Conservation (phyloP, 257 asterid genomes). For the Solanum peruvianum region DNA sequence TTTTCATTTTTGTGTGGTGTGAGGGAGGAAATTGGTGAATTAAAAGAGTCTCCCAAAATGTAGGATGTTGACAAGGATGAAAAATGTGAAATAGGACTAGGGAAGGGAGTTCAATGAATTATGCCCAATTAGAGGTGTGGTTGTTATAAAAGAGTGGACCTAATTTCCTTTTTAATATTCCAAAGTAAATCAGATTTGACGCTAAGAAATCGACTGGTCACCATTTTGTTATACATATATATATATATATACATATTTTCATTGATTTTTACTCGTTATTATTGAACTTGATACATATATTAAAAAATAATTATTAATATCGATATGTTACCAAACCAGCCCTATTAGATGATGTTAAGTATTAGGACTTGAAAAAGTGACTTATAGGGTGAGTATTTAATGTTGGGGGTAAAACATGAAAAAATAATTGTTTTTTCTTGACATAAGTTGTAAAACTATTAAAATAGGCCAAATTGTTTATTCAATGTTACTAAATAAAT, state of each 20-base stretch:
- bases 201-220: not conserved
- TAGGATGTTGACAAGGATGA: slow-evolving; percentile 5
- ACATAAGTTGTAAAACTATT: no score
- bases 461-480: no score
- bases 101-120: not conserved
- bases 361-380: not conserved
- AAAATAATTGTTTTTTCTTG: no score
- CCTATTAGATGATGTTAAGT: not conserved
- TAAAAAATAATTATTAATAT: no score
- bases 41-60: slow-evolving; percentile 14
- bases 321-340: no score
- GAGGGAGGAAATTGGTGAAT: not conserved
- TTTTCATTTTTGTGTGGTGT: not conserved
- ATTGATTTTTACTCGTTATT: no score
- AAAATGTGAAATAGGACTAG: not conserved
- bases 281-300: no score
- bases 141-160: not conserved
- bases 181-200: not conserved
- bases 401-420: no score
- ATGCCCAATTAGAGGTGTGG: not conserved
- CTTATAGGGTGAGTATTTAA: not conserved
- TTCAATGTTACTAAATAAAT: no score
- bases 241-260: no score
- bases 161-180: not conserved
- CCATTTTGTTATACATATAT: not conserved